phyloP scores from a whole-genome alignment of 305 asterid genomes.

The Striga hermonthica region DNA sequence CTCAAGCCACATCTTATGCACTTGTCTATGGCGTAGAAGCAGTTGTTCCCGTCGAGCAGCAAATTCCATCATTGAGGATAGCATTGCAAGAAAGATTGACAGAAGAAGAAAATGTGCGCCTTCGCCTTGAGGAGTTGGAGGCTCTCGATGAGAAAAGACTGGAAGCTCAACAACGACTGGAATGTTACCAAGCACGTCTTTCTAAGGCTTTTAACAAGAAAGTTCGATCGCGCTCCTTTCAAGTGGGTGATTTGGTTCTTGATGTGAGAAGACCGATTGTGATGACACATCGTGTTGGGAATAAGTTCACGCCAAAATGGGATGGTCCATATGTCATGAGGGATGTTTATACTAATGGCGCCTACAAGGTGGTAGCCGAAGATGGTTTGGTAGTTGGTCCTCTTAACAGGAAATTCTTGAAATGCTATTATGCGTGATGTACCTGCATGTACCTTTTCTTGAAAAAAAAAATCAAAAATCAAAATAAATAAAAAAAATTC shows the following conservation, averaged over 20 bases:
- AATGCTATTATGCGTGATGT: too few species aligned
- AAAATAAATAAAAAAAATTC: too few species aligned
- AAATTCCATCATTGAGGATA: neutral
- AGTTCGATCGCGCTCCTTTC: neutral
- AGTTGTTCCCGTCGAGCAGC: too few species aligned
- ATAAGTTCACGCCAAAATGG: neutral
- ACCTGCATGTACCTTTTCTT: too few species aligned
- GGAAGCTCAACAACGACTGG: neutral
- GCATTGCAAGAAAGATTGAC: neutral
- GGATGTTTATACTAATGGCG: neutral
- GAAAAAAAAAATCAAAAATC: too few species aligned
- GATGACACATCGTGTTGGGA: neutral
- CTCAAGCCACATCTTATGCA: neutral
- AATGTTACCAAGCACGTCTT: neutral
- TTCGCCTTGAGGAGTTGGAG: neutral
- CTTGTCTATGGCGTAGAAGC: neutral
- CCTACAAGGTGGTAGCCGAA: neutral
- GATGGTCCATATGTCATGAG: neutral
- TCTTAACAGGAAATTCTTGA: too few species aligned
- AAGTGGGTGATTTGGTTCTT: neutral
- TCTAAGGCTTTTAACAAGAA: neutral
- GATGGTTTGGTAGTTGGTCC: neutral
- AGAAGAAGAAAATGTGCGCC: neutral
- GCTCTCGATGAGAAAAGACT: neutral
- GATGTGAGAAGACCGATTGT: neutral